These are phyloP conservation scores for Brassica rapa DNA, from an alignment of 345 rosid species.

Conservation along the genomic window DNA sequence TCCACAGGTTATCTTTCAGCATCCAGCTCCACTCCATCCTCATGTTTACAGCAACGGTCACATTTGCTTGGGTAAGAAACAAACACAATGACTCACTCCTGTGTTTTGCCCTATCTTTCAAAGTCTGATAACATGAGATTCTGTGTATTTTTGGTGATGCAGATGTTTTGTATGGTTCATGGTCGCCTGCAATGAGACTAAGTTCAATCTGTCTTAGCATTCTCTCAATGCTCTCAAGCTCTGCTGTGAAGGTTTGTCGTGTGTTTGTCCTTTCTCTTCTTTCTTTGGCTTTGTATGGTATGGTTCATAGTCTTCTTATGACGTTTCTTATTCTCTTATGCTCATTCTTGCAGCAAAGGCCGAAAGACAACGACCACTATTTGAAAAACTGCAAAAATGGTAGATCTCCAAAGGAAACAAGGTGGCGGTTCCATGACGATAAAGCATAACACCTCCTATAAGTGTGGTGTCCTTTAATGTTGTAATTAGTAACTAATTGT, in stretches of 20 bases:
- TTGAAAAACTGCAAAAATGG: slow-evolving; percentile 94
- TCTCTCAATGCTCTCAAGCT: slow-evolving; percentile 98
- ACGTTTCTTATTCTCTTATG: neutral
- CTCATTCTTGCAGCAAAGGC: slow-evolving; percentile 70
- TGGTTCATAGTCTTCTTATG: neutral
- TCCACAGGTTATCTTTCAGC: slow-evolving; percentile 74
- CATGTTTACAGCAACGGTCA: slow-evolving; percentile 98
- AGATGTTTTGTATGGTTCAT: slow-evolving; percentile 95
- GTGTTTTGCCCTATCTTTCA: neutral
- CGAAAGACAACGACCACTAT: slow-evolving; percentile 92
- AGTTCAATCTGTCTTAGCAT: slow-evolving; percentile 96
- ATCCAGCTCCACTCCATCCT: slow-evolving; percentile 94
- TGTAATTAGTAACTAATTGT: slow-evolving; percentile 18
- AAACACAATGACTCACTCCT: neutral
- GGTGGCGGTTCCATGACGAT: slow-evolving; percentile 98
- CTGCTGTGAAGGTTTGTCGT: slow-evolving; percentile 69
- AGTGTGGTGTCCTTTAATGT: neutral
- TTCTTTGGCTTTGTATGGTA: neutral
- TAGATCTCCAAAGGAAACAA: slow-evolving; percentile 94
- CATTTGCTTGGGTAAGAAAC: slow-evolving; percentile 82
- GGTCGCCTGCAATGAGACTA: slow-evolving; percentile 98
- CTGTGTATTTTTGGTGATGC: neutral
- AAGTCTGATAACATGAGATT: neutral
- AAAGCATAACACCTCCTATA: slow-evolving; percentile 55
- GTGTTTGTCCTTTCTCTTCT: neutral